phyloP scores from a whole-genome alignment of 805 yeast genomes.

The Candida corydali region DNA sequence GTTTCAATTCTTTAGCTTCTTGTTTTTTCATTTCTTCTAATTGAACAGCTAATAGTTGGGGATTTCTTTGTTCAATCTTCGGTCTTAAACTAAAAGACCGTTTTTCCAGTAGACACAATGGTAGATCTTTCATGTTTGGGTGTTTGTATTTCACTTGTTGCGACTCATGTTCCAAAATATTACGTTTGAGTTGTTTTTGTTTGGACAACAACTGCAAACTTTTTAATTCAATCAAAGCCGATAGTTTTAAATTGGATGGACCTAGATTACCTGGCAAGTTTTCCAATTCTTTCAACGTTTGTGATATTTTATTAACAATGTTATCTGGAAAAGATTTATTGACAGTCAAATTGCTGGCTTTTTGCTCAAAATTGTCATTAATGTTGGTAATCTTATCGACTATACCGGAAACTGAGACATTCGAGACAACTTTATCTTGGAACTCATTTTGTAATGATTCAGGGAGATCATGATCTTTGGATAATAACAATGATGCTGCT shows the following conservation, averaged over 20 bases:
- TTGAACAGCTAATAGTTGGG: conserved; percentile 72
- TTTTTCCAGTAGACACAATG: conserved; percentile 61
- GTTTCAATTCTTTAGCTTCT: conserved; percentile 49
- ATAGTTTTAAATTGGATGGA: conserved; percentile 56
- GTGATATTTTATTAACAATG: conserved; percentile 50
- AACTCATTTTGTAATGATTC: conserved; percentile 41
- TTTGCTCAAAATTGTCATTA: conserved; percentile 19
- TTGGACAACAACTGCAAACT: conserved; percentile 59
- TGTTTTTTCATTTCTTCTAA: conserved; percentile 66
- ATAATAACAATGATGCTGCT: conserved; percentile 57
- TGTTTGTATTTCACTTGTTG: conserved; percentile 54
- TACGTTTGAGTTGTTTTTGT: conserved; percentile 68
- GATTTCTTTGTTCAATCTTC: conserved; percentile 67
- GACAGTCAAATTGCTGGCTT: conserved; percentile 42
- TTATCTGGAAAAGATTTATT: conserved; percentile 44
- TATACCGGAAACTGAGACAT: conserved; percentile 4
- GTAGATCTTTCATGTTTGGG: conserved; percentile 47
- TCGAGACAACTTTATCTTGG: conserved; percentile 2
- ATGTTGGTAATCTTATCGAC: conserved; percentile 5
- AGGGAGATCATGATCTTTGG: conserved; percentile 66
- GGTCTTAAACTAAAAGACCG: conserved; percentile 65
- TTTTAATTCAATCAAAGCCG: conserved; percentile 67
- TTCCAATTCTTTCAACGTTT: conserved; percentile 59
- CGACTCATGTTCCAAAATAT: conserved; percentile 49
- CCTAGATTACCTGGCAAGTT: conserved; percentile 68